Conservation (phyloP, 73 alveolate species). For the Paramecium sexaurelia region DNA sequence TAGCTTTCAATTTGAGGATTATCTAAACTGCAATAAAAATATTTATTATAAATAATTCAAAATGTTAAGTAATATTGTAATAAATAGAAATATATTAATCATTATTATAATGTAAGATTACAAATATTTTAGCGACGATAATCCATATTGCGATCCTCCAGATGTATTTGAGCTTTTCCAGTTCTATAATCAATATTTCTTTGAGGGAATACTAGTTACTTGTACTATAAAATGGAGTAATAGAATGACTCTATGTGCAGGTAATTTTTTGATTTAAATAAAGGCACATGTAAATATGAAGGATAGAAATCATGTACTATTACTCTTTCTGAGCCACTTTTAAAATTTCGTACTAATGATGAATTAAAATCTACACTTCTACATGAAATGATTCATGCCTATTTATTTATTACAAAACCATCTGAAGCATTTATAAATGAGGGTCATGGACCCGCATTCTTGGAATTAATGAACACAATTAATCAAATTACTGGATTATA, state of each 20-base stretch:
- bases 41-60: background rate
- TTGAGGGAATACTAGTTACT: slow-evolving; percentile 67
- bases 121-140: slow-evolving; percentile 46
- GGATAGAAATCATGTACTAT: slow-evolving; percentile 77
- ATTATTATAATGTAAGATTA: background rate
- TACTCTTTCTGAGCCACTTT: slow-evolving; percentile 80
- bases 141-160: slow-evolving; percentile 61
- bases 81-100: background rate
- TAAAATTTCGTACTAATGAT: slow-evolving; percentile 78
- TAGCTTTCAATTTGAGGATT: no score
- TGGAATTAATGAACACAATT: slow-evolving; percentile 73
- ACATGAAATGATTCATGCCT: slow-evolving; percentile 97
- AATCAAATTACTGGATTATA: slow-evolving; percentile 79
- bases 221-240: slow-evolving; percentile 78
- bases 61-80: background rate
- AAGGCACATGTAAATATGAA: slow-evolving; percentile 73
- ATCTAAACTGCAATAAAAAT: no score
- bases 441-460: slow-evolving; percentile 87
- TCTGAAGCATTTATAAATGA: slow-evolving; percentile 62
- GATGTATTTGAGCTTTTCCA: slow-evolving; percentile 74
- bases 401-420: slow-evolving; percentile 68
- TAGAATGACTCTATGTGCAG: slow-evolving; percentile 94
- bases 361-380: slow-evolving; percentile 84
- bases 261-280: slow-evolving; percentile 2
- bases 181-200: slow-evolving; percentile 69